Evolutionary conservation across 2,329 filamentous ascomycete genomes (phyloP).

Genomic region (Stagonosporopsis rhizophila): DNA sequence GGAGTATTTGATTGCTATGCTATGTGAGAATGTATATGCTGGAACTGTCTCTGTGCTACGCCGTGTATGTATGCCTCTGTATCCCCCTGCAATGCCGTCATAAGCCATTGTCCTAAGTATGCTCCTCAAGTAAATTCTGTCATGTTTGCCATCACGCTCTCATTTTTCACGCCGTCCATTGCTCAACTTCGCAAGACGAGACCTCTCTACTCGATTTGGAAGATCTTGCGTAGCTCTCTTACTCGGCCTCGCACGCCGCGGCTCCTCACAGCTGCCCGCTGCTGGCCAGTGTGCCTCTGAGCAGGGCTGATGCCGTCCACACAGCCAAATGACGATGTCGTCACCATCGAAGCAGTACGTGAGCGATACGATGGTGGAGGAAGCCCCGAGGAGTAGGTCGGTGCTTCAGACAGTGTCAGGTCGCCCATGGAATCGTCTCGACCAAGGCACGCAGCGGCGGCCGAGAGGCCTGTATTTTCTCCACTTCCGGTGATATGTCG

Average conservation of each 20-base stretch:
- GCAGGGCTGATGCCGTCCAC: conserved; percentile 42
- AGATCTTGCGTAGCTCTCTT: conserved; percentile 28
- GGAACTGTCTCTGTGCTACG: neutral
- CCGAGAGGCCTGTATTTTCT: conserved; percentile 24
- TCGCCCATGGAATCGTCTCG: conserved; percentile 43
- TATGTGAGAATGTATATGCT: neutral
- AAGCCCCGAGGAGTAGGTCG: conserved; percentile 42
- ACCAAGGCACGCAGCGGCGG: conserved; percentile 21
- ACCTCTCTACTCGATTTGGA: conserved; percentile 16
- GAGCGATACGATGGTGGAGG: conserved; percentile 47
- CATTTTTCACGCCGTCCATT: neutral
- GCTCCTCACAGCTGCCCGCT: conserved; percentile 25
- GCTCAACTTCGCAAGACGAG: neutral
- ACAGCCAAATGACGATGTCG: conserved; percentile 47
- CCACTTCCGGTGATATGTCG: conserved; percentile 15
- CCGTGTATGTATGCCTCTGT: neutral
- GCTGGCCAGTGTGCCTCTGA: conserved; percentile 38
- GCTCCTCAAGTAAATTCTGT: neutral
- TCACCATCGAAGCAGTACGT: conserved; percentile 37
- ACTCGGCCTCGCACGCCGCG: conserved; percentile 38
- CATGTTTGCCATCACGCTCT: too few relatives aligned
- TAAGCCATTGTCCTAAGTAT: neutral
- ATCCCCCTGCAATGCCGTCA: neutral
- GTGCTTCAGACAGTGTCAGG: conserved; percentile 43
- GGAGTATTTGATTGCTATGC: neutral